Conservation (phyloP, 331 rosid genomes). For the Rosa hybrid region DNA sequence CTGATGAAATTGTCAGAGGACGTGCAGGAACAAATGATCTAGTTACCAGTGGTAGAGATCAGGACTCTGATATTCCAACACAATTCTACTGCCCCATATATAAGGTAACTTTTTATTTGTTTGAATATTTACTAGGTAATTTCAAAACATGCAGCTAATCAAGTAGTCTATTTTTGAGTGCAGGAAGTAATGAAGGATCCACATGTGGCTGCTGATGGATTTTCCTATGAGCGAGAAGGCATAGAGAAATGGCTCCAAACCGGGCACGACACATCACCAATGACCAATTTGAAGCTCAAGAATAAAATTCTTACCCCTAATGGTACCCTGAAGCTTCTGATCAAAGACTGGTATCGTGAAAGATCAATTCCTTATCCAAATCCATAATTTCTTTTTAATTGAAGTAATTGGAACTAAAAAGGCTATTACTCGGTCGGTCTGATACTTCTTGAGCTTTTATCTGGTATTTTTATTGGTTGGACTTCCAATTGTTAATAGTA, state of each 20-base stretch:
- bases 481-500: background rate
- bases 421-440: background rate
- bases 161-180: background rate
- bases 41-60: background rate
- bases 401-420: background rate
- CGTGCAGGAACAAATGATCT: background rate
- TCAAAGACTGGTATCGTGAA: background rate
- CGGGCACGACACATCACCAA: background rate
- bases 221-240: too few relatives aligned
- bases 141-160: background rate
- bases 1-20: background rate
- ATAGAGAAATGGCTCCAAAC: too few relatives aligned
- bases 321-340: background rate
- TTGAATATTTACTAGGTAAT: background rate
- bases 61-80: background rate
- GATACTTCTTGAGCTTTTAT: background rate
- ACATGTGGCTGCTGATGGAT: too few relatives aligned
- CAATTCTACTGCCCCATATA: background rate
- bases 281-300: constrained; percentile 6
- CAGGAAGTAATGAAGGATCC: too few relatives aligned
- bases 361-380: background rate
- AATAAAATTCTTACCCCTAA: background rate
- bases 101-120: background rate
- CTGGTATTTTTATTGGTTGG: background rate
- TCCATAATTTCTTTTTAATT: background rate